phyloP scores from a whole-genome alignment of 306 rosid genomes.

The Citrullus mucosospermus region DNA sequence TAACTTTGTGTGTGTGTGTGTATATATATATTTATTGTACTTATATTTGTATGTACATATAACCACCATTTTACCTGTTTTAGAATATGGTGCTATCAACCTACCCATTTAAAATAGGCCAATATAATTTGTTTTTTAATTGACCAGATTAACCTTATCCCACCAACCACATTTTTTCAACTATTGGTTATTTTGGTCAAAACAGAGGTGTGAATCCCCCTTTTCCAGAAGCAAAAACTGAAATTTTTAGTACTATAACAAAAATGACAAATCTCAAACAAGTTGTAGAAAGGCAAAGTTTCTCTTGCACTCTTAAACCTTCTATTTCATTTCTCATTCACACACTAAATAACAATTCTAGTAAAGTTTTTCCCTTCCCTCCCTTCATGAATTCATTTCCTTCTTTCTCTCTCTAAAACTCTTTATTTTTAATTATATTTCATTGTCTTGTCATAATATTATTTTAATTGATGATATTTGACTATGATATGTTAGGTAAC shows the following conservation, averaged over 20 bases:
- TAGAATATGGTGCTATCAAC: background rate
- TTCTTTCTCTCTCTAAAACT: background rate
- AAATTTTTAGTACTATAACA: background rate
- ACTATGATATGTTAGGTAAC: background rate
- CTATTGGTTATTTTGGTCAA: background rate
- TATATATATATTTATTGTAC: background rate
- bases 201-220: background rate
- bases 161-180: background rate
- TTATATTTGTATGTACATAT: background rate
- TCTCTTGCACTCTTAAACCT: background rate
- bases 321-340: background rate
- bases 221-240: background rate
- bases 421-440: background rate
- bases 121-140: background rate
- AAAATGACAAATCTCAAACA: constrained; percentile 8
- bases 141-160: background rate
- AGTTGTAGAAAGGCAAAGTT: background rate
- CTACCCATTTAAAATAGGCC: background rate
- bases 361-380: background rate
- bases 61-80: background rate
- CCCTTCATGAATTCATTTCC: background rate
- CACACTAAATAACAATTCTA: background rate
- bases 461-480: background rate
- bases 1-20: background rate
- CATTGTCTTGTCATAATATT: background rate